A percentile compares a stretch with the other conserved stretches of the same genome.
Conservation (phyloP, 345 rosid genomes). For the Noccaea bulbosa region DNA sequence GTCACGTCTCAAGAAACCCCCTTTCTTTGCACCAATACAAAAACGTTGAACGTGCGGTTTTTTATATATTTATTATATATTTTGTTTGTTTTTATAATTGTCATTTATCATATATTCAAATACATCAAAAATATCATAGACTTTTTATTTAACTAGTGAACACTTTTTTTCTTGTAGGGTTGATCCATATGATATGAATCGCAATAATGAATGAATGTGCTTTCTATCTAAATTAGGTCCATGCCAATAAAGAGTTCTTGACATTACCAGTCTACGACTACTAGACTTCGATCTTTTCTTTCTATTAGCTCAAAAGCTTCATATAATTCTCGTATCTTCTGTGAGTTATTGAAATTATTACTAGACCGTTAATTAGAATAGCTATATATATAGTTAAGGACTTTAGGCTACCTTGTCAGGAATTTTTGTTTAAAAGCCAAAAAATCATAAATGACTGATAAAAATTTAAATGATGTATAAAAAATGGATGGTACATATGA, state of each 20-base stretch:
- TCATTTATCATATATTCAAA: constrained; percentile 3
- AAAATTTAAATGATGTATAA: not conserved
- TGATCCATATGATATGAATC: not conserved
- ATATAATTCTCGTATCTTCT: not conserved
- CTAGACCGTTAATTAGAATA: not conserved
- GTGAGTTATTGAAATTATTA: constrained; percentile 1
- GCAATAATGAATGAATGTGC: constrained; percentile 27
- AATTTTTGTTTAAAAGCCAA: not conserved
- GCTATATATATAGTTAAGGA: not conserved
- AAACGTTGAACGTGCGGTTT: constrained; percentile 30
- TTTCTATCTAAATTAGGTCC: constrained; percentile 32
- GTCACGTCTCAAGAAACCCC: constrained; percentile 32
- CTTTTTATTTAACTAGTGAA: constrained; percentile 17
- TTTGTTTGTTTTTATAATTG: not conserved
- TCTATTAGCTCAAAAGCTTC: not conserved
- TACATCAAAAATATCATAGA: not conserved
- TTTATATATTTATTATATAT: not conserved
- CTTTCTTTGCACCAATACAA: constrained; percentile 16
- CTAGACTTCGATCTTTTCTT: constrained; percentile 9
- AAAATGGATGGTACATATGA: not conserved
- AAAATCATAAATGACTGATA: not conserved
- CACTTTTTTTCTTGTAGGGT: constrained; percentile 15
- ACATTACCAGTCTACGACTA: constrained; percentile 20
- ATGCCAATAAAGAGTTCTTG: constrained; percentile 33
- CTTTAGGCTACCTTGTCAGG: constrained; percentile 6